Conservation (phyloP, 345 rosid species). For the Schrenkiella parvula region DNA sequence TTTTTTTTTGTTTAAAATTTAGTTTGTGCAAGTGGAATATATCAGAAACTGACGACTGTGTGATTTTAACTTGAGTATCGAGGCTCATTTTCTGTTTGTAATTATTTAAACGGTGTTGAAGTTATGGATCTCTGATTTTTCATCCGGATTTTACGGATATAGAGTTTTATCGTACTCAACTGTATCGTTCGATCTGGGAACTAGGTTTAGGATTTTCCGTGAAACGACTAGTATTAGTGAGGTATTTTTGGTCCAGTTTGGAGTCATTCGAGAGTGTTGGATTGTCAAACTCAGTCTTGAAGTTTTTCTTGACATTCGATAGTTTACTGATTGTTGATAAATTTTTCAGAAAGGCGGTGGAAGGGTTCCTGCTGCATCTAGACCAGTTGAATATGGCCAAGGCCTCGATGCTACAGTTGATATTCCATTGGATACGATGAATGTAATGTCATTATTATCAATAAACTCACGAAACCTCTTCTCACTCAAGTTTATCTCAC, state of each 20-base stretch:
- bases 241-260: not conserved
- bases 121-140: constrained; percentile 11
- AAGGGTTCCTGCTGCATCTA: constrained; percentile 56
- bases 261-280: not conserved
- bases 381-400: constrained; percentile 60
- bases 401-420: constrained; percentile 80
- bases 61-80: not conserved
- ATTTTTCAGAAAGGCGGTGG: constrained; percentile 65
- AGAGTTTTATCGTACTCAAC: not conserved
- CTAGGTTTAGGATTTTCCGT: not conserved
- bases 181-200: constrained; percentile 21
- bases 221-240: not conserved
- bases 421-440: constrained; percentile 78
- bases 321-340: not conserved
- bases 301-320: not conserved
- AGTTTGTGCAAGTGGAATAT: not conserved
- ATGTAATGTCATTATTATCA: constrained; percentile 41
- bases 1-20: not conserved
- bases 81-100: not conserved
- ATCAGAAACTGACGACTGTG: not conserved
- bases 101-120: not conserved
- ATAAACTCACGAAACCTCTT: not conserved
- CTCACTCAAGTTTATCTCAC: constrained; percentile 9
- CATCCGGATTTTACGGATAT: not conserved
- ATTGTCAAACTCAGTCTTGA: not conserved